Conservation (phyloP, 2,329 filamentous ascomycete species). For the Albophoma yamanashiensis region DNA sequence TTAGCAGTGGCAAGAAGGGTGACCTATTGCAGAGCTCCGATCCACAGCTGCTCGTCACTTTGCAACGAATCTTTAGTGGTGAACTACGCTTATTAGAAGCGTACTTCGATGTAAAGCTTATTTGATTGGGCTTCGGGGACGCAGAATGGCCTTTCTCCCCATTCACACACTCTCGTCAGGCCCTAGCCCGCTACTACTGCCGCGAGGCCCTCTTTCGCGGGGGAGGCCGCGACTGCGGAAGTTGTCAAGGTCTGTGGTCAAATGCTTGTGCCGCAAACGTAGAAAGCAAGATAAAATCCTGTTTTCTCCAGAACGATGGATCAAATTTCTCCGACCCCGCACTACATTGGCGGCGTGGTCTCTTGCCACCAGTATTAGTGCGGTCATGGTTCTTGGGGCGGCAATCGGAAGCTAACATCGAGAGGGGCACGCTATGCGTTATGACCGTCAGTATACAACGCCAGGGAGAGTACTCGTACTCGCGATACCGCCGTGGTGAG, state of each 20-base stretch:
- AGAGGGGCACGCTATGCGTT: too few relatives aligned
- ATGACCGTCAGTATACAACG: too few relatives aligned
- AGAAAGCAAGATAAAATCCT: not conserved
- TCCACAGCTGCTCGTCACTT: not conserved
- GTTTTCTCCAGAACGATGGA: not conserved
- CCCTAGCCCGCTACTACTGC: not conserved
- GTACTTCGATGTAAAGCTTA: not conserved
- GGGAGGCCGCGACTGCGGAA: not conserved
- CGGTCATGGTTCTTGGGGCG: not conserved
- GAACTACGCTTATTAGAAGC: not conserved
- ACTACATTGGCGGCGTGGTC: not conserved
- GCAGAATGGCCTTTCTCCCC: not conserved
- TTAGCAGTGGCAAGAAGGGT: not conserved
- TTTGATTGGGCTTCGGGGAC: not conserved
- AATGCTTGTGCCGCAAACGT: not conserved
- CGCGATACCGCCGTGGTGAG: too few relatives aligned
- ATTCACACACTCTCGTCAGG: not conserved
- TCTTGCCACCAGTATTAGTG: not conserved
- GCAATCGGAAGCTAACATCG: not conserved
- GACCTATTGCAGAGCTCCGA: not conserved
- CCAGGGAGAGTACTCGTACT: too few relatives aligned
- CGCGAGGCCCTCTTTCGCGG: not conserved
- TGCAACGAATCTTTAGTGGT: not conserved
- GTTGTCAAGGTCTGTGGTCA: not conserved
- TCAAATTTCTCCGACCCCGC: not conserved